These are phyloP conservation scores for Aspergillus aculeatinus DNA, from an alignment of 2,329 filamentous ascomycete species.

Conservation along the genomic window DNA sequence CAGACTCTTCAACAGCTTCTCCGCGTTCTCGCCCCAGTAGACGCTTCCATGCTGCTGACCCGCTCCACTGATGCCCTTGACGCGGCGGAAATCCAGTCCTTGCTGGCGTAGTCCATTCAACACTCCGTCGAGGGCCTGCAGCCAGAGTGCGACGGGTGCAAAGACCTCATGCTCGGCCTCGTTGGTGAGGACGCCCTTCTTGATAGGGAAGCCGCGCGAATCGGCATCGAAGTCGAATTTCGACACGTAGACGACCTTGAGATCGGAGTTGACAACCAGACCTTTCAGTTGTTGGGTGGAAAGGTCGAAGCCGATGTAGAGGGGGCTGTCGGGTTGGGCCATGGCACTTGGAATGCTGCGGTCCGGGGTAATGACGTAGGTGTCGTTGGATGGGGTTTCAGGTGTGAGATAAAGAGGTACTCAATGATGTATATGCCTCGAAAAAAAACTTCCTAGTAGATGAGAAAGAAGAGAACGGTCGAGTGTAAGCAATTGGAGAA, in stretches of 20 bases:
- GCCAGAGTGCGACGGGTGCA: constrained; percentile 89
- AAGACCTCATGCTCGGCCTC: constrained; percentile 83
- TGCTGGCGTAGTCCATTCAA: constrained; percentile 68
- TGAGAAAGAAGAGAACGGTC: neutral
- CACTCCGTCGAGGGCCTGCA: constrained; percentile 87
- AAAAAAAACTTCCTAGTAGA: neutral
- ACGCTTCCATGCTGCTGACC: constrained; percentile 98
- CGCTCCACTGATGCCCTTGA: constrained; percentile 83
- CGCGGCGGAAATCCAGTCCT: constrained; percentile 68
- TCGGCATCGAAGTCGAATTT: constrained; percentile 96
- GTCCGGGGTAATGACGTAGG: constrained; percentile 6
- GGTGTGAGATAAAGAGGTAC: neutral
- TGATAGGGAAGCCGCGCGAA: constrained; percentile 72
- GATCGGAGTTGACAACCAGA: constrained; percentile 78
- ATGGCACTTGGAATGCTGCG: constrained; percentile 32
- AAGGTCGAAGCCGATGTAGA: constrained; percentile 92
- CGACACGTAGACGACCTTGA: constrained; percentile 77
- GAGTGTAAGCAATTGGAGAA: neutral
- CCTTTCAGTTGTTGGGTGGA: constrained; percentile 97
- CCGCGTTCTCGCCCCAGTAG: constrained; percentile 78
- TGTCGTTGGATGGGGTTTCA: neutral
- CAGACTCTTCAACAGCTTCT: constrained; percentile 61
- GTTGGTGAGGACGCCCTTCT: constrained; percentile 84
- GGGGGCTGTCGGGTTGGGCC: constrained; percentile 49
- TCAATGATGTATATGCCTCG: no score